Evolutionary conservation across 352 stramenopile species (phyloP), one percentile per base, ranked within the genome.

Genomic region (Globisporangium cystogenes): DNA sequence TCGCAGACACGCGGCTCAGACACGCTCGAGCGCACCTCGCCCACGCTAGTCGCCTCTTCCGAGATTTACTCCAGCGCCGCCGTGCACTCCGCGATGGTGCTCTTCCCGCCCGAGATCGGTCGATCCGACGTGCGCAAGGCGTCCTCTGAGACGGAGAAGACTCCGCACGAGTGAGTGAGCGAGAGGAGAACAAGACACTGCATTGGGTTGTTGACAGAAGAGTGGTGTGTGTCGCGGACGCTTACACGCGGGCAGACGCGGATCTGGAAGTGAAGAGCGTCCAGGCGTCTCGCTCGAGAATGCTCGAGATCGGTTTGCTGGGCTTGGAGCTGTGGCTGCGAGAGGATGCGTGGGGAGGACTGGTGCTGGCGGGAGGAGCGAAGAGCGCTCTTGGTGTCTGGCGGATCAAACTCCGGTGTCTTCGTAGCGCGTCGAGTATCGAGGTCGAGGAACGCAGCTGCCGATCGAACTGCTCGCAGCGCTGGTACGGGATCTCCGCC

Each of bases 81-180:
- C 7, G 23, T 56, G 20, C 7, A 42, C 4, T 35, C 31, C 3
- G 53, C n/a, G 44, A 42, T 59, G 11, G 53, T 48, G n/a, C 45
- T 23, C 35, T 59, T 53, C 45, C 53, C 45, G 21, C 53, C 53
- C 42, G n/a, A n/a, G 42, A 21, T 7, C 1, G 15, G 15, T 2
- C 18, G 7, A 15, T 15, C 14, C 36, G n/a, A 7, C 36, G 21
- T 10, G 15, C 5, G 15, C 15, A 42, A 42, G 35, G 12, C 35
- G 14, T 10, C 7, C 4, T 14, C 10, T 2, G 36, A 42, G 15
- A 6, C 15, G 14, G 27, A 31, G 27, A 31, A 31, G 27, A 31
- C 3, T 31, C 27, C 3, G 7, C 27, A 7, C 27, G 27, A 31
- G 27, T 31, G 27, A 31, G 27, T 7, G 7, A 31, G 27, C 3